Conservation (phyloP, 2,329 filamentous ascomycete species). For the Neurospora sp. region DNA sequence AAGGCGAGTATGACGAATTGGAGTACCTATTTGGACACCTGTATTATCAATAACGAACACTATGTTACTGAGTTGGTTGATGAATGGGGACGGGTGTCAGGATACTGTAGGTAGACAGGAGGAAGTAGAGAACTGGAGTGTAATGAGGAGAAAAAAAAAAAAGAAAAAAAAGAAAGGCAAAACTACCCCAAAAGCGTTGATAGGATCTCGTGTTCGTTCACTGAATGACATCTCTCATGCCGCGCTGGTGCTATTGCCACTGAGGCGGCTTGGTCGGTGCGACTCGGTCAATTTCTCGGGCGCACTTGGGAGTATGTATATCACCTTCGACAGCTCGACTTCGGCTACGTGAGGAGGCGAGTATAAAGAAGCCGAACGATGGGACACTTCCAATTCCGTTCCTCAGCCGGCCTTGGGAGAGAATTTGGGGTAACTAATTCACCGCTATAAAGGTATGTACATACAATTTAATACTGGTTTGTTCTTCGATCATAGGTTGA, state of each 20-base stretch:
- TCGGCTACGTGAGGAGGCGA: too few relatives aligned
- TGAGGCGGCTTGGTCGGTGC: neutral
- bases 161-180: too few relatives aligned
- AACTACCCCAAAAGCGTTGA: too few relatives aligned
- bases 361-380: too few relatives aligned
- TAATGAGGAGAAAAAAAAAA: too few relatives aligned
- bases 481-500: too few relatives aligned
- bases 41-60: neutral
- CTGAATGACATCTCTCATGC: neutral
- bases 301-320: neutral
- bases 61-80: neutral
- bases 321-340: too few relatives aligned
- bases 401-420: too few relatives aligned
- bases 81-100: neutral
- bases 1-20: neutral
- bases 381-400: too few relatives aligned
- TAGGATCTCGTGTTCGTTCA: neutral
- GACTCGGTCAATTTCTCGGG: constrained; percentile 3
- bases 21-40: neutral
- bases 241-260: neutral
- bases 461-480: too few relatives aligned
- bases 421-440: too few relatives aligned
- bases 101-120: neutral
- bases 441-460: too few relatives aligned
- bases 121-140: neutral